A percentile compares a stretch with the other conserved stretches of the same genome.
Conservation (phyloP, 306 rosid genomes). For the Erythrophleum fordii region DNA sequence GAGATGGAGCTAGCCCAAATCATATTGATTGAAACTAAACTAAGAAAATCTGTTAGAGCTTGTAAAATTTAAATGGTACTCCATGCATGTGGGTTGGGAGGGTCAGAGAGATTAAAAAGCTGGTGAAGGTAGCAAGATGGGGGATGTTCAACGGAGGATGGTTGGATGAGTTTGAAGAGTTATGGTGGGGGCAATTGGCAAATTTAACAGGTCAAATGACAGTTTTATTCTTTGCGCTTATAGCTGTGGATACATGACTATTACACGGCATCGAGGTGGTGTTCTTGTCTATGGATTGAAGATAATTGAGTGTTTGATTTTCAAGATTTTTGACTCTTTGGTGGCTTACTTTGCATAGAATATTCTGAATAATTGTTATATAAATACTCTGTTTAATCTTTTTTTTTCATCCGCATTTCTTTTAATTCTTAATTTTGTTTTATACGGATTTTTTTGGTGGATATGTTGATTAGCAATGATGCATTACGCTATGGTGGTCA, state of each 20-base stretch:
- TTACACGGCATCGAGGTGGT: background rate
- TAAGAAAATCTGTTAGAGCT: background rate
- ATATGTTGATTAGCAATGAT: background rate
- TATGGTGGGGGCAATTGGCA: background rate
- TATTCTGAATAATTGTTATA: background rate
- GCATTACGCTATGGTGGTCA: background rate
- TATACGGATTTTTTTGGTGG: background rate
- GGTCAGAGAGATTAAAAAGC: background rate
- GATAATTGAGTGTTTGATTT: background rate
- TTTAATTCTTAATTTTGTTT: background rate
- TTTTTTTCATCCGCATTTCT: background rate
- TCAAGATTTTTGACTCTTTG: background rate
- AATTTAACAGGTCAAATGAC: background rate
- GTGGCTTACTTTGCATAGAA: background rate
- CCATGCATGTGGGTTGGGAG: background rate
- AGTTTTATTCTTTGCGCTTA: background rate
- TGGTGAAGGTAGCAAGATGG: background rate
- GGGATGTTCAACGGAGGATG: background rate
- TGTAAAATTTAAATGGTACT: background rate
- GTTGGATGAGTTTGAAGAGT: background rate
- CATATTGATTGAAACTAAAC: slow-evolving; percentile 24
- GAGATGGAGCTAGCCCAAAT: slow-evolving; percentile 35
- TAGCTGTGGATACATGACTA: background rate
- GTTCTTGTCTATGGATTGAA: background rate
- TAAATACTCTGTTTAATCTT: background rate